Evolutionary conservation across 176 grass and related monocot species (phyloP), one percentile per base, ranked within the genome.

Genomic region (Metroxylon sagu): DNA sequence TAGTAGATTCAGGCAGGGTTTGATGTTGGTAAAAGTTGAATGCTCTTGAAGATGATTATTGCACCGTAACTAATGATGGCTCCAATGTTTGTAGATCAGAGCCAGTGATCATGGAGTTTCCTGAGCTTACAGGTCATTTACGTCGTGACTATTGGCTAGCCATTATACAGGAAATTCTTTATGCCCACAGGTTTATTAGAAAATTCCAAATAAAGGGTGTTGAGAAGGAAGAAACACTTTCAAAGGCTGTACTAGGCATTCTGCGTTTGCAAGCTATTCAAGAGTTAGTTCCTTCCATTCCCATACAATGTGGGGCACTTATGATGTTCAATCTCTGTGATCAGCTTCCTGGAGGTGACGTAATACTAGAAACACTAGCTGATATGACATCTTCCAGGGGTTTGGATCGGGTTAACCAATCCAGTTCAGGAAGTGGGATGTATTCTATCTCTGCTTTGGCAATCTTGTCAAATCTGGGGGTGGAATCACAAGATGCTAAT

Each of bases 121-220:
- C 92, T 39, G 92, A 97, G 74, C 68, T 97, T 63, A 74, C 92
- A 62, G 92, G 92, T 17, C 87, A 97, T 78, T 97, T 78, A 5
- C 86, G 87, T 14, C 87, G 92, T 65, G 92, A 97, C 74, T 91
- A 91, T 74, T 97, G 92, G 92, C 64, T 97, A 30, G 74, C 87
- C 12, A 78, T 97, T 52, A 83, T 90, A 61, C 82, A 53, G 26
- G 87, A 97, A 80, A 59, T 91, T 70, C 83, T 91, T 76, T 82
- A 77, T 82, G 80, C 68, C 28, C 87, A 97, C 63, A 73, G 75
- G 56, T 97, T 97, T 78, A 50, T 97, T 66, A 77, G 65, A 60
- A 97, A 97, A 53, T 80, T 80, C n/a, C 58, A 77, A 53, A 75
- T 85, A 71, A 79, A 51, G 72, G 83, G 78, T 70, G 58, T 82